Evolutionary conservation across 768 basidiomycete genomes (phyloP).

Genomic region (Dioszegia aurantiaca): DNA sequence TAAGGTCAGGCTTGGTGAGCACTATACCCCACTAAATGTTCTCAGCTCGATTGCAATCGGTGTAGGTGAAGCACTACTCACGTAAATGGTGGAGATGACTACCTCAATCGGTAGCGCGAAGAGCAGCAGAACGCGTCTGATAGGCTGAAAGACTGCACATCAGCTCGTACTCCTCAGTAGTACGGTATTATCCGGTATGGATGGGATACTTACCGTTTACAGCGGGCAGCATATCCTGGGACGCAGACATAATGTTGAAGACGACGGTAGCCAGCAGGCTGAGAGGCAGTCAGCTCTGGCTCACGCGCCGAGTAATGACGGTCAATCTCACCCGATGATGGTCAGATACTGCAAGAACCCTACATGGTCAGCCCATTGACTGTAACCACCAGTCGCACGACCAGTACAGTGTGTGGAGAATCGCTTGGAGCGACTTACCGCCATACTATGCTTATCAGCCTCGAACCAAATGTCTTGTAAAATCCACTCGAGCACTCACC

Average conservation of each 20-base stretch:
- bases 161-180: too few relatives aligned
- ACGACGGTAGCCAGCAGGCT: slow-evolving; percentile 54
- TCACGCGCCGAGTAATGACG: background rate
- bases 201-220: slow-evolving; percentile 48
- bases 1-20: slow-evolving; percentile 60
- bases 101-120: slow-evolving; percentile 65
- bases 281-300: background rate
- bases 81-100: slow-evolving; percentile 63
- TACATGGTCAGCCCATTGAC: slow-evolving; percentile 9
- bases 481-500: slow-evolving; percentile 24
- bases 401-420: too few relatives aligned
- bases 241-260: slow-evolving; percentile 55
- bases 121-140: slow-evolving; percentile 64
- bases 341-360: slow-evolving; percentile 73
- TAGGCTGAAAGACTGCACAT: slow-evolving; percentile 52
- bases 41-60: slow-evolving; percentile 10
- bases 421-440: slow-evolving; percentile 27
- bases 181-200: too few relatives aligned
- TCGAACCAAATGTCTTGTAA: background rate
- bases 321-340: slow-evolving; percentile 64
- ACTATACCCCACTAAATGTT: slow-evolving; percentile 61
- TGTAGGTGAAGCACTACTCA: slow-evolving; percentile 19
- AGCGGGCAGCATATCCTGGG: slow-evolving; percentile 55
- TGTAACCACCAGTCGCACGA: too few relatives aligned
- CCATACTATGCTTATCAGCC: slow-evolving; percentile 33